Conservation (phyloP, 306 rosid species). For the Dalbergia oliveri region DNA sequence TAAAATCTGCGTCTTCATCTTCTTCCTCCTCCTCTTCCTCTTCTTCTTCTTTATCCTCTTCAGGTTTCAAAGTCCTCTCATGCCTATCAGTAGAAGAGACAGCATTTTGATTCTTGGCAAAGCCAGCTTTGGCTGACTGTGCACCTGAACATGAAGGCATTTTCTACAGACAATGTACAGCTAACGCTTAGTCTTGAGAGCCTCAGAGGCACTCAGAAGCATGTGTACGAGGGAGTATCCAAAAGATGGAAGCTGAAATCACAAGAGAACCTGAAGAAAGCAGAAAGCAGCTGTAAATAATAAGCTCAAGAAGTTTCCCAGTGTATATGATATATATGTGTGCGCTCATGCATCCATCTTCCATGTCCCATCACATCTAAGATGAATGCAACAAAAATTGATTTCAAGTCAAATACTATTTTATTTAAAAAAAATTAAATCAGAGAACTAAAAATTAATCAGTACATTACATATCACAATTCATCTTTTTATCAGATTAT, state of each 20-base stretch:
- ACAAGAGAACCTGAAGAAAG: constrained; percentile 46
- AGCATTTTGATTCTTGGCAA: constrained; percentile 43
- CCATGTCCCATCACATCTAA: constrained; percentile 26
- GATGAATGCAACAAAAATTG: background rate
- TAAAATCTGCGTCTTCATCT: constrained; percentile 82
- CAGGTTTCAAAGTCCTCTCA: constrained; percentile 53
- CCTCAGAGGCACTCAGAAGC: constrained; percentile 34
- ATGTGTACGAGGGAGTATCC: constrained; percentile 28
- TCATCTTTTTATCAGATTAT: too few relatives aligned
- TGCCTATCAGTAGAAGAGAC: constrained; percentile 31
- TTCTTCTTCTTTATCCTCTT: constrained; percentile 53
- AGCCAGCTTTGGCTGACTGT: constrained; percentile 48
- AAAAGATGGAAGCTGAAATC: constrained; percentile 37
- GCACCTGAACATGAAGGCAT: constrained; percentile 60
- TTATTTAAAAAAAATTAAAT: constrained; percentile 33
- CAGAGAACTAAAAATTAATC: background rate
- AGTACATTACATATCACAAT: background rate
- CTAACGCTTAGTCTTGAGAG: constrained; percentile 19
- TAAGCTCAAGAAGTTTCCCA: background rate
- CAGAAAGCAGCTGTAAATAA: constrained; percentile 34
- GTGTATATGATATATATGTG: background rate
- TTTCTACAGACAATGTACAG: constrained; percentile 39
- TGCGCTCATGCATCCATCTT: constrained; percentile 13
- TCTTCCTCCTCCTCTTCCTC: constrained; percentile 68
- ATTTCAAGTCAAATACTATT: constrained; percentile 9